Base-by-base conservation (phyloP, 495 filamentous ascomycete genomes). In the Annulohypoxylon maeteangense region DNA sequence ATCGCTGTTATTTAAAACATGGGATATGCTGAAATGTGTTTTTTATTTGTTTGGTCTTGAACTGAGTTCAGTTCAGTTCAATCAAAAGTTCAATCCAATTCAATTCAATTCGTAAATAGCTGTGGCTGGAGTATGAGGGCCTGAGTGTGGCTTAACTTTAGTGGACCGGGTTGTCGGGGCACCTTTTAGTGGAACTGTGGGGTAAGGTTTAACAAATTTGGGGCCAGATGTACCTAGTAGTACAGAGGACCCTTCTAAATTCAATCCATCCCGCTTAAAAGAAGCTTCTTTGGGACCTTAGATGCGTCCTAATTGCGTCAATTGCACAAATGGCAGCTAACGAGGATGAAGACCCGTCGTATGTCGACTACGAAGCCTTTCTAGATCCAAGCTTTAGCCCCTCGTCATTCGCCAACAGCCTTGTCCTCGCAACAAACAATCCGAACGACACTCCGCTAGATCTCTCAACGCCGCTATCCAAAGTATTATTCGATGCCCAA, bases 311-410 rank as follows among this genome's bases (percentile, higher is more conserved):
- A 42, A 64, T 47, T 62, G 48, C 44, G 31, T 20, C 20, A 45
- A 65, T 61, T 7, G 14, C 18, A 2, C 38, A 40, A 7, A 79
- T 77, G 76, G 68, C 69, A 61, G 57, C 70, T 67, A 70, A 74
- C 65, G 70, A 75, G 54, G 74, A 78, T 20, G 82, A 83, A 29
- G 90, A 91, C 50, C 86, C 89, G 16, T 97, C 95, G 14, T 99
- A 99, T 83, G 94, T 99, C 78, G 94, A 99, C 85, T 97, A 97
- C 81, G 93, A 97, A 74, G 84, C 92, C 71, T 97, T 99, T 80
- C 86, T 97, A 67, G 89, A 92, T 70, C 93, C 95, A 2, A 75
- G 84, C 51, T 98, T 99, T 83, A 91, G 88, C 10, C 86, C 96
- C 2, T 78, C 90, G 47, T 79, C 87, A 32, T 98, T 97, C 74